These are phyloP conservation scores for Huntiella decipiens DNA, from an alignment of 2,329 filamentous ascomycete genomes.

Conservation along the genomic window DNA sequence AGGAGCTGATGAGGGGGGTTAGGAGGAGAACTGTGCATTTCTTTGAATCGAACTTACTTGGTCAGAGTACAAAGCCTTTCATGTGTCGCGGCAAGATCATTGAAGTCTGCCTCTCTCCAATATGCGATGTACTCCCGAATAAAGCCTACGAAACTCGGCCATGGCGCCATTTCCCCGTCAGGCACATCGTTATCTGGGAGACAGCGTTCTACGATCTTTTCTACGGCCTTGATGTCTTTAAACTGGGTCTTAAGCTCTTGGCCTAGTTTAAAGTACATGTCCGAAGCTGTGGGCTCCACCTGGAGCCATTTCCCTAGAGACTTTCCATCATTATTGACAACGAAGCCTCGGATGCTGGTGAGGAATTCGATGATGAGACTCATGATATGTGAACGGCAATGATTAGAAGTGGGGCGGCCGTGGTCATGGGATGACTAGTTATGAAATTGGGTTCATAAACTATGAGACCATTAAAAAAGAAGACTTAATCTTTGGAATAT, in stretches of 20 bases:
- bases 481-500: neutral
- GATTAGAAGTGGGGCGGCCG: neutral
- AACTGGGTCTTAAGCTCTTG: constrained; percentile 45
- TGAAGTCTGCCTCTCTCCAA: constrained; percentile 60
- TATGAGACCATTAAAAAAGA: neutral
- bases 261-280: constrained; percentile 49
- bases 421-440: neutral
- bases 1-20: constrained; percentile 36
- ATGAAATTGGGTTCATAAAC: neutral
- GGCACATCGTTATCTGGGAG: constrained; percentile 40
- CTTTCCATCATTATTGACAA: constrained; percentile 42
- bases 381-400: constrained; percentile 22
- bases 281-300: constrained; percentile 52
- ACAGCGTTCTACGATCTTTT: constrained; percentile 41
- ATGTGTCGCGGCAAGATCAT: constrained; percentile 57
- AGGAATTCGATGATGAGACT: constrained; percentile 52
- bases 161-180: constrained; percentile 44
- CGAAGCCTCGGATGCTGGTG: constrained; percentile 36
- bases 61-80: constrained; percentile 53
- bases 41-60: constrained; percentile 37
- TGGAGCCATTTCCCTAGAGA: constrained; percentile 51
- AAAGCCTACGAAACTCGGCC: constrained; percentile 62
- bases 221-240: constrained; percentile 30
- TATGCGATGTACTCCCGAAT: constrained; percentile 67
- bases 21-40: neutral